Conservation (phyloP, 495 filamentous ascomycete genomes). For the Xeromyces bisporus region DNA sequence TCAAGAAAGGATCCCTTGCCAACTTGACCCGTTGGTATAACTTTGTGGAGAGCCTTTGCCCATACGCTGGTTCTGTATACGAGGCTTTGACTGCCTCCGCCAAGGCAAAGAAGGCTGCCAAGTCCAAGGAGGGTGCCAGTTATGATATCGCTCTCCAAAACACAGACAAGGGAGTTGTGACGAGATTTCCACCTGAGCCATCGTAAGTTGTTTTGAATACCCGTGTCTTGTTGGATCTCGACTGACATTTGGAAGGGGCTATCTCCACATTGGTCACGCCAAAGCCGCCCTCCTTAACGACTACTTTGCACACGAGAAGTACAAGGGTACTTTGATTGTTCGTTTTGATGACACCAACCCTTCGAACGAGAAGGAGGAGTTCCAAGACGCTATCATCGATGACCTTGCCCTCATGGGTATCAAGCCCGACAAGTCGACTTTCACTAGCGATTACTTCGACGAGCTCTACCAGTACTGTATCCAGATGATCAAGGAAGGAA, state of each 20-base stretch:
- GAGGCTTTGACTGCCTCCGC: constrained; percentile 42
- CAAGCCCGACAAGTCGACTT: constrained; percentile 58
- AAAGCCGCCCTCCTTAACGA: constrained; percentile 87
- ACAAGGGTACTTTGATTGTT: constrained; percentile 57
- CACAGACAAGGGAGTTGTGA: constrained; percentile 83
- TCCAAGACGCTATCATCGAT: constrained; percentile 72
- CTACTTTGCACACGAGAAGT: constrained; percentile 83
- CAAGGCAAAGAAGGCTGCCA: constrained; percentile 48
- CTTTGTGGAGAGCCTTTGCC: constrained; percentile 67
- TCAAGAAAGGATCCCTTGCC: constrained; percentile 58
- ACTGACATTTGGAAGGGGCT: constrained; percentile 36
- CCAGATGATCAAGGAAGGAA: constrained; percentile 61
- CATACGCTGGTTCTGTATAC: constrained; percentile 34
- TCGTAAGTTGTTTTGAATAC: constrained; percentile 45
- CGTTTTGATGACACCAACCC: constrained; percentile 86
- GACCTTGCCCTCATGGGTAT: constrained; percentile 78
- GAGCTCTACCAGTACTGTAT: constrained; percentile 66
- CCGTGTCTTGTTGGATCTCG: no score
- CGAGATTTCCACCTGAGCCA: constrained; percentile 88
- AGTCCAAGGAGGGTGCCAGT: constrained; percentile 67
- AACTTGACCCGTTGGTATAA: constrained; percentile 82
- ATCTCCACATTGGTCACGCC: constrained; percentile 85
- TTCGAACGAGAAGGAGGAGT: constrained; percentile 83
- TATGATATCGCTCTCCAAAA: constrained; percentile 83
- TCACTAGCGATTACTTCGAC: constrained; percentile 84